phyloP scores from a whole-genome alignment of 139 green algal genomes.

The Limnomonas spitsbergensis region DNA sequence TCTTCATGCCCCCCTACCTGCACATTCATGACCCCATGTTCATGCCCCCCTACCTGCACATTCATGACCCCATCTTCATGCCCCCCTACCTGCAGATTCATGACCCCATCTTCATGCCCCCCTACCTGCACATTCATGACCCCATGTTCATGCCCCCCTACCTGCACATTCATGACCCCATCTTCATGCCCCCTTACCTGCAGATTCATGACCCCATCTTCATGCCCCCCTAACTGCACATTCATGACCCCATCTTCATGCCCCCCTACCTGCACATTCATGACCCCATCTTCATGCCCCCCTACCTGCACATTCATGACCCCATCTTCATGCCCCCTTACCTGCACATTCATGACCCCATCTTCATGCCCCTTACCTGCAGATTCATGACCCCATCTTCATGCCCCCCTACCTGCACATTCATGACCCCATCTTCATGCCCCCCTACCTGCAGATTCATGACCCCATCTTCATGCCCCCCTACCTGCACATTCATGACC shows the following conservation, averaged over 20 bases:
- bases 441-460: constrained; percentile 6
- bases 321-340: too few species aligned
- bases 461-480: too few species aligned
- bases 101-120: too few species aligned
- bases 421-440: background rate
- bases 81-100: background rate
- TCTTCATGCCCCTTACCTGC: constrained; percentile 4
- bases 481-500: background rate
- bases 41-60: too few species aligned
- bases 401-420: too few species aligned
- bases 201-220: background rate
- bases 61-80: background rate
- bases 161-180: constrained; percentile 18
- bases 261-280: too few species aligned
- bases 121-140: background rate
- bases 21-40: constrained; percentile 15
- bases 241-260: constrained; percentile 22
- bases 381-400: constrained; percentile 17
- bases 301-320: constrained; percentile 17
- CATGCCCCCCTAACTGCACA: background rate
- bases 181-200: too few species aligned
- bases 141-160: background rate
- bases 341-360: background rate
- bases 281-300: background rate
- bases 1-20: constrained; percentile 3